Conservation (phyloP, 148 eudicot genomes). For the Fagopyrum esculentum region DNA sequence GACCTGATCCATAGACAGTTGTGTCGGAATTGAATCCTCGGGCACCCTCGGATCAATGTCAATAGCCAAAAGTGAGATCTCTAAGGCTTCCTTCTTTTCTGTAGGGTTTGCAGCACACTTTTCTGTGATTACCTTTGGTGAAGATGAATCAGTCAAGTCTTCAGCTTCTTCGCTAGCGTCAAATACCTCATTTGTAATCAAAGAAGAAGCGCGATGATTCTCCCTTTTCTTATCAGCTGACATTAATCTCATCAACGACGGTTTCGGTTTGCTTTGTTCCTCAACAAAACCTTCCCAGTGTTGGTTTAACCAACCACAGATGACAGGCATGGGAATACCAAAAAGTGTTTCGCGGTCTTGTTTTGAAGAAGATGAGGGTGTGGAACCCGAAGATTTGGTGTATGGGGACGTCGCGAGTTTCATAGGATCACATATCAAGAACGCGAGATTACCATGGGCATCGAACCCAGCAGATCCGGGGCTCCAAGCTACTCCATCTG, state of each 20-base stretch:
- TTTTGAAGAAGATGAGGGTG: constrained; percentile 55
- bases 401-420: constrained; percentile 82
- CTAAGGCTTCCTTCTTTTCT: constrained; percentile 53
- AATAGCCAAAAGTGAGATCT: too few relatives aligned
- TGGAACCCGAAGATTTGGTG: constrained; percentile 43
- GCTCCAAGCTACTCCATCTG: constrained; percentile 68
- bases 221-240: constrained; percentile 73
- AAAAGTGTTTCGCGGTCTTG: constrained; percentile 70
- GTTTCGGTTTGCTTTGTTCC: constrained; percentile 75
- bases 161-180: constrained; percentile 49
- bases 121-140: constrained; percentile 36
- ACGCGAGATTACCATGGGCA: constrained; percentile 81
- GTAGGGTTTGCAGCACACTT: constrained; percentile 21
- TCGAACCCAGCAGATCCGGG: constrained; percentile 98
- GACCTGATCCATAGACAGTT: constrained; percentile 12
- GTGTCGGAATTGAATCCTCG: constrained; percentile 21
- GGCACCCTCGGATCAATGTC: constrained; percentile 53
- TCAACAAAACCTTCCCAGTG: constrained; percentile 96
- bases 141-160: constrained; percentile 38
- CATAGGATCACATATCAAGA: constrained; percentile 98
- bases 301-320: constrained; percentile 90
- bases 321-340: constrained; percentile 83
- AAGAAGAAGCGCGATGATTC: constrained; percentile 69
- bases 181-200: constrained; percentile 72
- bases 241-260: constrained; percentile 61